Evolutionary conservation across 306 rosid genomes (phyloP).

Genomic region (Vigna unguiculata): DNA sequence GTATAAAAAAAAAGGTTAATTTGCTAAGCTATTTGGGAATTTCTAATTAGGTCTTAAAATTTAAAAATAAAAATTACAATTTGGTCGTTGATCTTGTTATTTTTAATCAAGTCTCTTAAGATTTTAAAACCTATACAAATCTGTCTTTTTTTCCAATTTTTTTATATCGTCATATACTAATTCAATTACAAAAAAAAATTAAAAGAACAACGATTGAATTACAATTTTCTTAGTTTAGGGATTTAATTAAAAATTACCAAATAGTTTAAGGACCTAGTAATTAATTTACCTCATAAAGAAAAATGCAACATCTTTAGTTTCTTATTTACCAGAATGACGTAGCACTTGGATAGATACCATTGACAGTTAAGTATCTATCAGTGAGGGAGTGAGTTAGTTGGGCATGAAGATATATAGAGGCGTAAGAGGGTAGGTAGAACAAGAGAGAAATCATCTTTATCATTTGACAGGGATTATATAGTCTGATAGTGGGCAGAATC

Average conservation of each 20-base stretch:
- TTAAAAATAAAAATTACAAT: not conserved
- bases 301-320: conserved; percentile 2
- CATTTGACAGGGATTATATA: not conserved
- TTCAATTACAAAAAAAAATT: not conserved
- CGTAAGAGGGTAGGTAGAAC: not conserved
- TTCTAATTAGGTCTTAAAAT: not conserved
- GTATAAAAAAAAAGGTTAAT: not conserved
- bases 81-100: not conserved
- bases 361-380: not conserved
- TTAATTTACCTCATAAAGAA: too few relatives aligned
- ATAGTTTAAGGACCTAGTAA: not conserved
- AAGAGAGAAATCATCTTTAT: not conserved
- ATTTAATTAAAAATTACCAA: too few relatives aligned
- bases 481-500: not conserved
- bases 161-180: not conserved
- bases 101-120: not conserved
- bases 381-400: not conserved
- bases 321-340: conserved; percentile 11
- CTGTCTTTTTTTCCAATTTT: not conserved
- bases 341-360: conserved; percentile 5
- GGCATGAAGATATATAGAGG: not conserved
- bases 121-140: not conserved
- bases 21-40: not conserved
- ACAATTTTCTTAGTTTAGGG: not conserved
- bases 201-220: not conserved